A percentile compares a stretch with the other conserved stretches of the same genome.
These are phyloP conservation scores for Rhododendron ovatum DNA, from an alignment of 148 eudicot species.

Conservation along the genomic window DNA sequence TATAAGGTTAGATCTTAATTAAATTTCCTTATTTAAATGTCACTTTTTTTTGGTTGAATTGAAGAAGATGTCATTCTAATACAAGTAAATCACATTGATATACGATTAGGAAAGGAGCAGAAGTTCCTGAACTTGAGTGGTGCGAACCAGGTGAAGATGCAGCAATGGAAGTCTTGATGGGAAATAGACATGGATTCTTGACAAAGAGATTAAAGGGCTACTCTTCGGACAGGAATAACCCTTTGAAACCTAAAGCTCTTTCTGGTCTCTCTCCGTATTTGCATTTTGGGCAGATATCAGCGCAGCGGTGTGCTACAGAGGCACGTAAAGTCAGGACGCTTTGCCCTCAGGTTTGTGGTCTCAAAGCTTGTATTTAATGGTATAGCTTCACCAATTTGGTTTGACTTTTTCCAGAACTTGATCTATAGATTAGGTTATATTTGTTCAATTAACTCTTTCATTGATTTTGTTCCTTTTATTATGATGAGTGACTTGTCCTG, in stretches of 20 bases:
- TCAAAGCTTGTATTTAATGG: slow-evolving; percentile 1
- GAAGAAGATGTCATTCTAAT: neutral
- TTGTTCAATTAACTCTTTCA: neutral
- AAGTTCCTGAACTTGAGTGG: slow-evolving; percentile 90
- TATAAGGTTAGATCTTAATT: slow-evolving; percentile 47
- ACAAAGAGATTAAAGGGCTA: slow-evolving; percentile 69
- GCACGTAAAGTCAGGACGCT: slow-evolving; percentile 63
- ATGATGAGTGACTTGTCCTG: neutral
- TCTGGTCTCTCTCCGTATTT: slow-evolving; percentile 95
- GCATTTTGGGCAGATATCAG: slow-evolving; percentile 97
- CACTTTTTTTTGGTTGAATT: neutral
- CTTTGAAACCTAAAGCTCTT: slow-evolving; percentile 70
- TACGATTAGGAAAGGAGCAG: slow-evolving; percentile 70
- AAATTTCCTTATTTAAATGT: neutral
- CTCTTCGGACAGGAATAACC: slow-evolving; percentile 70
- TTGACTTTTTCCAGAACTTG: neutral
- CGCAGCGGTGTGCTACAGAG: slow-evolving; percentile 94
- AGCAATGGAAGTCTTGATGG: slow-evolving; percentile 72
- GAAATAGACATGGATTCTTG: slow-evolving; percentile 68
- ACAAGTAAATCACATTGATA: slow-evolving; percentile 6
- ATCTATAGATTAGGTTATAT: neutral
- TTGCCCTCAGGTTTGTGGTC: slow-evolving; percentile 61
- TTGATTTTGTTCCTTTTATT: neutral
- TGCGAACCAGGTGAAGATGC: slow-evolving; percentile 93
- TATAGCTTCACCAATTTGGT: neutral